Evolutionary conservation across 768 basidiomycete species (phyloP).

Genomic region (Pleurotus djamor): DNA sequence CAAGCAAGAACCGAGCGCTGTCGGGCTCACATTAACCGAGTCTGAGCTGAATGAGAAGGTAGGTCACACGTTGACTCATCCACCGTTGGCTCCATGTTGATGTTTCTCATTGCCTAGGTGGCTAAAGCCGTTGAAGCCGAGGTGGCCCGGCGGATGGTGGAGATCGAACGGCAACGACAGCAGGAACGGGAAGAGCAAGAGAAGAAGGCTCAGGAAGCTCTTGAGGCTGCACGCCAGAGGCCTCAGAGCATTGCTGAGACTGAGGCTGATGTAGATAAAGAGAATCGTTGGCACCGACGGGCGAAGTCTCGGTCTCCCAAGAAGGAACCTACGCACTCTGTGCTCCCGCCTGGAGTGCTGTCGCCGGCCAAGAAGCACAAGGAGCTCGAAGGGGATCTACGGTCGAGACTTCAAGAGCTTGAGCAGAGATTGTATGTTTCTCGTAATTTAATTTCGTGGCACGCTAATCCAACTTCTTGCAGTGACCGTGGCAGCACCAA

Average conservation of each 20-base stretch:
- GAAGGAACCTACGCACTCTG: slow-evolving; percentile 23
- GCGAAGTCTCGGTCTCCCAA: slow-evolving; percentile 28
- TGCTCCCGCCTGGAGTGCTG: slow-evolving; percentile 21
- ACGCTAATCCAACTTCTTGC: background rate
- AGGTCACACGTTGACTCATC: slow-evolving; percentile 15
- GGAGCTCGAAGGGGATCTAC: slow-evolving; percentile 69
- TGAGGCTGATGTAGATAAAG: background rate
- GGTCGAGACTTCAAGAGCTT: slow-evolving; percentile 60
- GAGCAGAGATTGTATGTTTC: slow-evolving; percentile 69
- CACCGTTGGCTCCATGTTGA: slow-evolving; percentile 3
- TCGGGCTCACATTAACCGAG: slow-evolving; percentile 50
- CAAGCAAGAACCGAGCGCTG: slow-evolving; percentile 27
- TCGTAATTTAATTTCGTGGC: background rate
- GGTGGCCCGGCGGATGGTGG: slow-evolving; percentile 63
- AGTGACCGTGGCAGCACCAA: slow-evolving; percentile 57
- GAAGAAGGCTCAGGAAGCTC: slow-evolving; percentile 28
- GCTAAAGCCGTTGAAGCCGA: slow-evolving; percentile 73
- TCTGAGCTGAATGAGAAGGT: slow-evolving; percentile 77
- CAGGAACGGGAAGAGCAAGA: slow-evolving; percentile 35
- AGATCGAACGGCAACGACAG: slow-evolving; percentile 37
- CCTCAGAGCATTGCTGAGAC: background rate
- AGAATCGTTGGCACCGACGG: background rate
- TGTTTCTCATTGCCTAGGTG: slow-evolving; percentile 41
- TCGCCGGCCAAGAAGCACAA: slow-evolving; percentile 62
- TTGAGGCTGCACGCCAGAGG: slow-evolving; percentile 24